Base-by-base conservation (phyloP, 495 filamentous ascomycete species). In the Glarea lozoyensis region DNA sequence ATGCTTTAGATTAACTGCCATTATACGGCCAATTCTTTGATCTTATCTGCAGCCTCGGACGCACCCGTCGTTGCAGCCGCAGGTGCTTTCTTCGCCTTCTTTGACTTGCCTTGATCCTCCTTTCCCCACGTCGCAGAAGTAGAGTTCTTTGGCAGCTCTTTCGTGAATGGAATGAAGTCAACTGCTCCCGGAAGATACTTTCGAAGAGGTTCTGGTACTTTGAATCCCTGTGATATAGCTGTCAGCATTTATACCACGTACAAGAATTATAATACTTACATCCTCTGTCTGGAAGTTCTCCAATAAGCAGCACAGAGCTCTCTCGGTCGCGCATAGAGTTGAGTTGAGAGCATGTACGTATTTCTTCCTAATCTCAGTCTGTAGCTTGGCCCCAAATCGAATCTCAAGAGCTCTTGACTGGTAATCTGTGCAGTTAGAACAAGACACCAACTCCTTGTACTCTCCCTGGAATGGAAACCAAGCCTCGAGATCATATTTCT, bases 391-490 rank as follows among this genome's bases (percentile, higher is more conserved):
- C 15, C 88, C 87, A 54, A 75, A 92, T 12, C 87, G 73, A 47
- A 94, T 94, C 60, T 94, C 87, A 7, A 96, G 69, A 40, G 82
- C 87, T 35, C 89, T 70, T 23, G 84, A 80, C 66, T 96, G 89
- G 70, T 95, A 96, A 60, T 96, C 89, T 0, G 86, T 92, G 69
- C 89, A 96, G 64, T 95, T 96, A 43, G 83, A 88, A 70, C 87
- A 94, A 18, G 87, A 94, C 30, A 98, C 90, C 11, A 96, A 73
- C 62, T 94, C 88, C 65, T 97, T 98, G 74, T 94, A 97, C 61
- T 97, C 93, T 47, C 85, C 81, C 52, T 90, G 86, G 74, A 86
- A 88, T 17, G 89, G 93, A 65, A 97, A 97, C 86, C 88, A 94
- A 2, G 93, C 93, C 60, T 98, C 92, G 12, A 97, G 75, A 55